These are phyloP conservation scores for Alternaria triticina DNA, from an alignment of 2,329 filamentous ascomycete species.

Conservation along the genomic window DNA sequence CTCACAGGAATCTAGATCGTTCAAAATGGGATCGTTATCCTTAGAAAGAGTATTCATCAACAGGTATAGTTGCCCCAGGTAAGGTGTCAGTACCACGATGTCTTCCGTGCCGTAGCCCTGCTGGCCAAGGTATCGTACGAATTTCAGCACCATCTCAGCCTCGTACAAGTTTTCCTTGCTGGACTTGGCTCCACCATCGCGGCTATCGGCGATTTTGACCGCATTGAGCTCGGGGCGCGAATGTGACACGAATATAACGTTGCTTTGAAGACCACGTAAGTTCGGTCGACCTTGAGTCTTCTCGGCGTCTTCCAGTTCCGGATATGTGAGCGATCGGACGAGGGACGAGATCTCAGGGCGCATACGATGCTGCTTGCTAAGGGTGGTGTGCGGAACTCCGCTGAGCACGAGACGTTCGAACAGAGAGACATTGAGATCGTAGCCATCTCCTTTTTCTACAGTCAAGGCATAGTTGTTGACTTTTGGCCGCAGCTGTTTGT, in stretches of 20 bases:
- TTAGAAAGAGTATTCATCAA: slow-evolving; percentile 60
- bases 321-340: slow-evolving; percentile 66
- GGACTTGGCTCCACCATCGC: slow-evolving; percentile 57
- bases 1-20: slow-evolving; percentile 71
- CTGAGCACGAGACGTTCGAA: slow-evolving; percentile 71
- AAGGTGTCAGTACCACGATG: slow-evolving; percentile 74
- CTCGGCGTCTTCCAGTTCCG: slow-evolving; percentile 62
- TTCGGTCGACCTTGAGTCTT: slow-evolving; percentile 56
- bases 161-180: slow-evolving; percentile 72
- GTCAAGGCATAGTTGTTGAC: slow-evolving; percentile 65
- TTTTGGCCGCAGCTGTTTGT: slow-evolving; percentile 75
- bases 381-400: slow-evolving; percentile 60
- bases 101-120: slow-evolving; percentile 72
- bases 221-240: slow-evolving; percentile 59
- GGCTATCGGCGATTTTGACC: slow-evolving; percentile 53
- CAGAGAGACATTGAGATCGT: slow-evolving; percentile 70
- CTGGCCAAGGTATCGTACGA: slow-evolving; percentile 71
- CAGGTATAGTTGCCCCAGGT: slow-evolving; percentile 70
- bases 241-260: slow-evolving; percentile 73
- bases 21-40: slow-evolving; percentile 69
- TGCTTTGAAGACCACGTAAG: slow-evolving; percentile 64
- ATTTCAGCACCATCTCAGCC: slow-evolving; percentile 68
- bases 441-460: slow-evolving; percentile 69
- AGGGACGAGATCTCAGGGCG: slow-evolving; percentile 69
- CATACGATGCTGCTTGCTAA: slow-evolving; percentile 72